Percentiles rank a stretch among this genome's conserved stretches.
Conservation (phyloP, 495 filamentous ascomycete genomes). For the Aeminium ludgeri region DNA sequence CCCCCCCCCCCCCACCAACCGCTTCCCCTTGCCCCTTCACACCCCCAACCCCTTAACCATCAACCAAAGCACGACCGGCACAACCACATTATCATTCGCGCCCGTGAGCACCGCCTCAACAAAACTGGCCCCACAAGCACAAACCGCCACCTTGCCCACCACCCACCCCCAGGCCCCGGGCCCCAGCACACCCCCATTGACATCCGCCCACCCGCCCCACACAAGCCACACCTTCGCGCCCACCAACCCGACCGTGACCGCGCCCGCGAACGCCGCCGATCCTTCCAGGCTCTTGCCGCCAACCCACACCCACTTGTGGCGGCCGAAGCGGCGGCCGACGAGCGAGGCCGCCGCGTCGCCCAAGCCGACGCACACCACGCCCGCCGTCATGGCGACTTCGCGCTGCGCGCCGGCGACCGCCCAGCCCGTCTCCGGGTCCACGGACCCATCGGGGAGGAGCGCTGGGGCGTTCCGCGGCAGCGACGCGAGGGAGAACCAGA, state of each 20-base stretch:
- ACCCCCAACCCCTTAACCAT: constrained; percentile 64
- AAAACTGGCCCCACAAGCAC: constrained; percentile 67
- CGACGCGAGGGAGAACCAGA: constrained; percentile 72
- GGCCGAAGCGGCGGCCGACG: constrained; percentile 73
- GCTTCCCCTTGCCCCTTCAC: no score
- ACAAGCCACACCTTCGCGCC: constrained; percentile 59
- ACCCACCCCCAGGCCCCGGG: constrained; percentile 18
- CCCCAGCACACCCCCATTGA: constrained; percentile 20
- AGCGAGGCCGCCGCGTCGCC: constrained; percentile 92
- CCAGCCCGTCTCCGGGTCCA: constrained; percentile 49
- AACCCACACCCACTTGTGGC: constrained; percentile 86
- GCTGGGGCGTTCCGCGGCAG: constrained; percentile 37
- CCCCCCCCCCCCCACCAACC: no score
- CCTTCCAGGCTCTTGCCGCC: constrained; percentile 93
- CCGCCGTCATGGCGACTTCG: constrained; percentile 74
- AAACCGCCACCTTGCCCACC: constrained; percentile 43
- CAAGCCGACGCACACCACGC: constrained; percentile 85
- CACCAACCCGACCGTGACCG: constrained; percentile 58
- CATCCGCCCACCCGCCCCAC: constrained; percentile 49
- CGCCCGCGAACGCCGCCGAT: constrained; percentile 64
- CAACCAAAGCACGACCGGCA: constrained; percentile 87
- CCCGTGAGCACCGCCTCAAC: constrained; percentile 92
- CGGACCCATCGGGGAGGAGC: no score
- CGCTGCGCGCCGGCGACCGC: constrained; percentile 34
- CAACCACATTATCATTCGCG: constrained; percentile 96